These are phyloP conservation scores for Purpureocillium lavendulum DNA, from an alignment of 2,329 filamentous ascomycete genomes.

Conservation along the genomic window DNA sequence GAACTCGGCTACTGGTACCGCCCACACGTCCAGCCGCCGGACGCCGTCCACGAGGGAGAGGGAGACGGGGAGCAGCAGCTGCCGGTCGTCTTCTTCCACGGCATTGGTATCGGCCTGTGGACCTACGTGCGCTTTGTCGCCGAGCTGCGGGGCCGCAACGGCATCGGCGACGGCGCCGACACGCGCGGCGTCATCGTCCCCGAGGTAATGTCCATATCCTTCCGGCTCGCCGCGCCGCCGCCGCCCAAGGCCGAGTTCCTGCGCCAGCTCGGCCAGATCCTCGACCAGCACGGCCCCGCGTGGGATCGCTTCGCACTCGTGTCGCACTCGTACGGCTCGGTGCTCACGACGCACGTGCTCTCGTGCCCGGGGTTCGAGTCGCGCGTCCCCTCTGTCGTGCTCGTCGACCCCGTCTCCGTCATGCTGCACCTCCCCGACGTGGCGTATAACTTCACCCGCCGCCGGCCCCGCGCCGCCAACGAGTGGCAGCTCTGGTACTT, in stretches of 20 bases:
- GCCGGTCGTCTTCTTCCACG: slow-evolving; percentile 62
- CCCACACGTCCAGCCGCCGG: slow-evolving; percentile 43
- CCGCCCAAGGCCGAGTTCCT: slow-evolving; percentile 45
- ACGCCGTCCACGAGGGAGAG: slow-evolving; percentile 21
- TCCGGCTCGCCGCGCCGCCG: slow-evolving; percentile 48
- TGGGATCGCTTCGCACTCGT: slow-evolving; percentile 52
- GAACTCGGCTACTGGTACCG: slow-evolving; percentile 57
- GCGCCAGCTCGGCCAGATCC: slow-evolving; percentile 44
- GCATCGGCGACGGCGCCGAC: slow-evolving; percentile 11
- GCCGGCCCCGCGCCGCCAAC: slow-evolving; percentile 47
- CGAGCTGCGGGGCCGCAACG: slow-evolving; percentile 30
- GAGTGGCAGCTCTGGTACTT: slow-evolving; percentile 67
- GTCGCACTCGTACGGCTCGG: slow-evolving; percentile 57
- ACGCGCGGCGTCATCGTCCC: slow-evolving; percentile 46
- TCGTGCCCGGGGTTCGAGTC: slow-evolving; percentile 36
- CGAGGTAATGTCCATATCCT: slow-evolving; percentile 58
- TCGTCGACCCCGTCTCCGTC: slow-evolving; percentile 57
- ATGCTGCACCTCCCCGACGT: slow-evolving; percentile 62
- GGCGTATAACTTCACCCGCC: slow-evolving; percentile 61
- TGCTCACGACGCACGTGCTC: slow-evolving; percentile 54
- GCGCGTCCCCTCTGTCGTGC: slow-evolving; percentile 38
- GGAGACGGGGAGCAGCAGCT: slow-evolving; percentile 34
- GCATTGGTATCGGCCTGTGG: slow-evolving; percentile 60
- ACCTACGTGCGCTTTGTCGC: slow-evolving; percentile 51
- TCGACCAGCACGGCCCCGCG: slow-evolving; percentile 47